Base-by-base conservation (phyloP, 2,329 filamentous ascomycete genomes). In the Phialophora macrospora region DNA sequence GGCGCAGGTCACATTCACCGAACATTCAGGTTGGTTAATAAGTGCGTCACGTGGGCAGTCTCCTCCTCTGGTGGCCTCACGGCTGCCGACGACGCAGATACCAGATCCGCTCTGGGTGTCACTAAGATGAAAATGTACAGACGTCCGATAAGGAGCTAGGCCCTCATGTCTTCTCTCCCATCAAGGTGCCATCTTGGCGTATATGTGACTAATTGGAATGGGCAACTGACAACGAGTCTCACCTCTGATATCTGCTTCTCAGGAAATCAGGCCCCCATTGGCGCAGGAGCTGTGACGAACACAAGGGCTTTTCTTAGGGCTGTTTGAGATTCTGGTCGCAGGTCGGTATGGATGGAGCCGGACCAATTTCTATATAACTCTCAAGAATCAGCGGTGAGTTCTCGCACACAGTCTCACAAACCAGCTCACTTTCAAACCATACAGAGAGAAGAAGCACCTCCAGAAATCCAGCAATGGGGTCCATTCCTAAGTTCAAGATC, bases 401-500 rank as follows among this genome's bases (percentile, higher is more conserved):
- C 6, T 44, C 38, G 17, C 7, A n/a, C 8, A 44, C 14, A n/a
- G 17, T 9, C 34, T 48, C 12, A 32, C 12, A 34, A 41, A n/a
- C n/a, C 30, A 22, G 44, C 41, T 51, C 44, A 26, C 17, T 26
- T 59, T 44, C 26, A 20, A 38, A 8, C 24, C 20, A 20, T 22
- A 51, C 44, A 24, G 17, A 48, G 4, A 9, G 32, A 26, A 24
- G 22, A 14, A 20, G 17, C 5, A 6, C 8, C 14, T 17, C 41
- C 44, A 59, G 22, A 20, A 17, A 24, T 34, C 56, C 11, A 20
- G 55, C 28, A 48, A 65, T 65, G 63, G 57, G 3, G 14, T 30
- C 64, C 34, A 17, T 24, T 26, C 17, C 62, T 7, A 44, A 55
- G 24, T 67, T 11, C 74, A 75, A 52, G 22, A 69, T 69, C 32